Evolutionary conservation across 352 stramenopile genomes (phyloP).

Genomic region (Pythium dissotocum): DNA sequence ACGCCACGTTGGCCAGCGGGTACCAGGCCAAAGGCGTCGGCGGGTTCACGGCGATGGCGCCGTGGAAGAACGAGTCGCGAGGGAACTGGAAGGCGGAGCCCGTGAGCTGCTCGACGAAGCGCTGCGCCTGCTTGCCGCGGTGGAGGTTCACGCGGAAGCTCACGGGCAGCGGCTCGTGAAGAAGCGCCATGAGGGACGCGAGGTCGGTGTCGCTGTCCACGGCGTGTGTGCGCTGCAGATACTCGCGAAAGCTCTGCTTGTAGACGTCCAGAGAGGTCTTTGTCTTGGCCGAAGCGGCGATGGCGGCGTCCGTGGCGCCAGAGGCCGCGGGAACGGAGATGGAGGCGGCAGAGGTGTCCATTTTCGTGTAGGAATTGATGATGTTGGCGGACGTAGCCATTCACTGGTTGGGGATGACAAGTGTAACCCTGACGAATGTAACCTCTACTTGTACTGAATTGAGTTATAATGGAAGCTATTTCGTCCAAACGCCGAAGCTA

Average conservation of each 20-base stretch:
- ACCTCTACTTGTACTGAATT: constrained; percentile 7
- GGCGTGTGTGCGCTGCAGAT: constrained; percentile 62
- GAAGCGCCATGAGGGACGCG: constrained; percentile 62
- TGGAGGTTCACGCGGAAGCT: constrained; percentile 85
- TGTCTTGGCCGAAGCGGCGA: constrained; percentile 20
- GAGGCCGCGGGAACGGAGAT: neutral
- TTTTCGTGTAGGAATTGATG: neutral
- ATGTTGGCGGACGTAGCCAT: constrained; percentile 1
- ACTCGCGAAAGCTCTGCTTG: constrained; percentile 87
- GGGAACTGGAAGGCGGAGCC: constrained; percentile 58
- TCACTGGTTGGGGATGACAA: constrained; percentile 3
- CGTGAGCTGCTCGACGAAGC: constrained; percentile 47
- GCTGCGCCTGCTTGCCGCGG: constrained; percentile 53
- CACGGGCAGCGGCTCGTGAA: constrained; percentile 77
- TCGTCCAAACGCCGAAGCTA: constrained; percentile 22
- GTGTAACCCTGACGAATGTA: neutral
- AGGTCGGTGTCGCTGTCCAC: constrained; percentile 56
- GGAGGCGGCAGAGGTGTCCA: constrained; percentile 4
- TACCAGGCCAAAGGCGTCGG: constrained; percentile 80
- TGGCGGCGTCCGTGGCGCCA: neutral
- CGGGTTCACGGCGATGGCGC: constrained; percentile 56
- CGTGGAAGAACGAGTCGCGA: constrained; percentile 49
- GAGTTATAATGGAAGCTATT: neutral
- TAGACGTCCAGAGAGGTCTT: constrained; percentile 70
- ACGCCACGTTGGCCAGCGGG: constrained; percentile 72